A percentile compares a stretch with the other conserved stretches of the same genome.
Conservation (phyloP, 1,284 basidiomycete genomes). For the Sporisorium sorghi region DNA sequence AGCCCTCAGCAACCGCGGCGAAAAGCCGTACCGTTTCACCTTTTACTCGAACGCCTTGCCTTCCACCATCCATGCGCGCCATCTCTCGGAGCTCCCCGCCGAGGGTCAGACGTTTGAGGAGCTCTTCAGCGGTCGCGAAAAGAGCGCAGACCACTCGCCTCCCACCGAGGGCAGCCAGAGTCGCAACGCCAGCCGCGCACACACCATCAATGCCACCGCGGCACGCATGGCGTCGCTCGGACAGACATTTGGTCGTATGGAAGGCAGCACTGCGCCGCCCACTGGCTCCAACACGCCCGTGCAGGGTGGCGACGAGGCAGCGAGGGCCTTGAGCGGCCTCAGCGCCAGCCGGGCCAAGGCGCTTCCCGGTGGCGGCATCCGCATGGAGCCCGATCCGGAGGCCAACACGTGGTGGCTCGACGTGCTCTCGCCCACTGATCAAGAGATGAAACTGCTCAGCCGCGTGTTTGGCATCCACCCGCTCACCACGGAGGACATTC, state of each 20-base stretch:
- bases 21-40: constrained; percentile 92
- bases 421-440: constrained; percentile 91
- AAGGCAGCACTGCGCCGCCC: constrained; percentile 59
- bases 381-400: constrained; percentile 72
- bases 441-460: constrained; percentile 96
- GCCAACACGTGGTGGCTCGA: constrained; percentile 97
- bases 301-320: constrained; percentile 21
- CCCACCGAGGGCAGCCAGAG: constrained; percentile 48
- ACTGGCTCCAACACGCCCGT: constrained; percentile 61
- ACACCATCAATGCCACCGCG: constrained; percentile 42
- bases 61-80: constrained; percentile 93
- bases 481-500: constrained; percentile 97
- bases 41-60: constrained; percentile 96
- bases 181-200: constrained; percentile 47
- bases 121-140: constrained; percentile 78
- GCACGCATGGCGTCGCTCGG: constrained; percentile 46
- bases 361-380: constrained; percentile 60
- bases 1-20: constrained; percentile 48
- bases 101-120: constrained; percentile 94
- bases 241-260: constrained; percentile 47
- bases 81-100: constrained; percentile 89
- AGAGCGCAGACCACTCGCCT: constrained; percentile 29
- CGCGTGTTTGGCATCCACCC: constrained; percentile 88
- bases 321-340: constrained; percentile 31
- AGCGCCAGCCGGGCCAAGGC: constrained; percentile 41